Evolutionary conservation across 73 alveolate species (phyloP), one percentile per base, ranked within the genome.

Genomic region (Tetrahymena malaccensis): DNA sequence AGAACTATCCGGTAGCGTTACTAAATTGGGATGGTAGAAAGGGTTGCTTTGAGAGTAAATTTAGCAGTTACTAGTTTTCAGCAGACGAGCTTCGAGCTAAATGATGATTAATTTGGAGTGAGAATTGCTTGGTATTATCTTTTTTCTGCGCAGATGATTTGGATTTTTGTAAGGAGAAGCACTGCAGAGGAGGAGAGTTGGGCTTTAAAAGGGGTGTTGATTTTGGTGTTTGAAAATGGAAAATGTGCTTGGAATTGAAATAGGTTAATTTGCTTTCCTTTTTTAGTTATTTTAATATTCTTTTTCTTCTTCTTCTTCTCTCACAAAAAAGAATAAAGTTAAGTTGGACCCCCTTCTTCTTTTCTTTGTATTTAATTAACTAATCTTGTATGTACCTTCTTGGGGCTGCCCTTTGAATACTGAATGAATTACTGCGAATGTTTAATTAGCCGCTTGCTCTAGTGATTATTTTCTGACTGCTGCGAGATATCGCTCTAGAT

Each of bases 291-390:
- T 27, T 70, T 70, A 70, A 70, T 70, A 70, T 70, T 70, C 89
- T 70, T 70, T 70, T 70, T 70, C 89, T 70, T 70, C 89, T 50
- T 50, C 83, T 70, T 70, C 89, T 70, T 70, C 89, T 70, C 89
- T 70, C 89, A 70, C 89, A 70, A 70, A 70, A 70, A 70, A 70
- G 89, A 70, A 70, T 70, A 70, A 70, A 70, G 89, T 70, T 70
- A 70, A 70, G 89, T 70, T 70, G 89, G 89, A 70, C 89, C 89
- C 89, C 89, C 89, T 70, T 27, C 89, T 70, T 70, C 89, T 70
- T 70, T 70, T 70, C 89, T 70, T 70, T 70, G 89, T 70, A 70
- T 70, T 70, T 70, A 70, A 70, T 70, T 70, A 70, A 70, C 37
- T 70, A 70, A 19, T 70, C 89, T 70, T 70, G 40, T 70, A 11